These are phyloP conservation scores for Abelmoschus esculentus DNA, from an alignment of 345 rosid species.

Conservation along the genomic window DNA sequence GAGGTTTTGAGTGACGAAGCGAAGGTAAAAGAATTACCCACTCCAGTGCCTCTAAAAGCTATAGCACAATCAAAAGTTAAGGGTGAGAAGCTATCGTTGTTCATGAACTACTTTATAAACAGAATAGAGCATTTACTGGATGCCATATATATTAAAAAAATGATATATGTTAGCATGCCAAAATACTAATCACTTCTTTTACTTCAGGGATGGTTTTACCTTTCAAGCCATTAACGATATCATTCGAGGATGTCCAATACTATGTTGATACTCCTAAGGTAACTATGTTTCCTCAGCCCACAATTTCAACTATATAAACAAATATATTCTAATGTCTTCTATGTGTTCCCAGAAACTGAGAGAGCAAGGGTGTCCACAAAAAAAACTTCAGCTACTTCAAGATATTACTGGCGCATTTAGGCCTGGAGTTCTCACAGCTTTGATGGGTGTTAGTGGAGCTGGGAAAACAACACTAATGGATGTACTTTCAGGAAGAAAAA, in stretches of 20 bases:
- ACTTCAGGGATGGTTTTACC: conserved; percentile 45
- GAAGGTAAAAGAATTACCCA: conserved; percentile 7
- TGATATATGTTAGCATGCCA: background rate
- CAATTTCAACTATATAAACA: background rate
- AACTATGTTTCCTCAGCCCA: conserved; percentile 5
- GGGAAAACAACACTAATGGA: conserved; percentile 85
- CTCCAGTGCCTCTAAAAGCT: background rate
- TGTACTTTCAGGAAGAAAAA: conserved; percentile 51
- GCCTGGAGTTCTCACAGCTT: conserved; percentile 70
- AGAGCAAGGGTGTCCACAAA: conserved; percentile 34
- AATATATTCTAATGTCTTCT: background rate
- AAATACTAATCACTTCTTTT: background rate
- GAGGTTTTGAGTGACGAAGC: conserved; percentile 17
- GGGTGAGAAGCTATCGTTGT: conserved; percentile 19
- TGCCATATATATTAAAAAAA: background rate
- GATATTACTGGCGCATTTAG: conserved; percentile 56
- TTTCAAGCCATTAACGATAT: conserved; percentile 43
- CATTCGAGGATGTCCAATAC: conserved; percentile 57
- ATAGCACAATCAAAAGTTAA: conserved; percentile 5
- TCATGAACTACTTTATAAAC: background rate
- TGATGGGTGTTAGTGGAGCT: conserved; percentile 91
- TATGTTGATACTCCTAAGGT: conserved; percentile 56
- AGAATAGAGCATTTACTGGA: background rate
- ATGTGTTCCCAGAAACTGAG: conserved; percentile 43
- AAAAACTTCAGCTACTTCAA: conserved; percentile 55